Percentiles rank a stretch among this genome's conserved stretches.
phyloP scores from a whole-genome alignment of 108 stramenopile species.

The Fragilaria crotonensis region DNA sequence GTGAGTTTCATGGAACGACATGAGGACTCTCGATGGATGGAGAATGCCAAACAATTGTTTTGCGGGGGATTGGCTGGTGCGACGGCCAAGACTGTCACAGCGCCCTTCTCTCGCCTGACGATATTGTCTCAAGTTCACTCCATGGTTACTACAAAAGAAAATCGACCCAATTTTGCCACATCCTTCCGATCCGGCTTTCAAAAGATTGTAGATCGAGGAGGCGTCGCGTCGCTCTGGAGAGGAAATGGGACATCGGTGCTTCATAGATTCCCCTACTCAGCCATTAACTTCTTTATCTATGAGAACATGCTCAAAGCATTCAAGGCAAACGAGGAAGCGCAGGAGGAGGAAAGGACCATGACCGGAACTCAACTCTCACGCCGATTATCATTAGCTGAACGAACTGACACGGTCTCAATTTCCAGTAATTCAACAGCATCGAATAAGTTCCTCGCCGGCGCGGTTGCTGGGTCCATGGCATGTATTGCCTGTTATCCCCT shows the following conservation, averaged over 20 bases:
- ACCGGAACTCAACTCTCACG: slow-evolving; percentile 1
- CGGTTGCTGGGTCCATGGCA: slow-evolving; percentile 72
- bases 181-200: slow-evolving; percentile 49
- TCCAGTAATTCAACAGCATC: slow-evolving; percentile 9
- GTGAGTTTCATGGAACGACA: too few relatives aligned
- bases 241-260: slow-evolving; percentile 90
- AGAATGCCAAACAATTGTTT: slow-evolving; percentile 69
- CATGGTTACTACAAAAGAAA: slow-evolving; percentile 78
- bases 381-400: not conserved
- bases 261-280: slow-evolving; percentile 91
- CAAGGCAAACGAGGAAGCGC: slow-evolving; percentile 14
- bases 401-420: slow-evolving; percentile 18
- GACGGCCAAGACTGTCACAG: slow-evolving; percentile 89
- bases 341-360: not conserved
- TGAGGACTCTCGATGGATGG: not conserved
- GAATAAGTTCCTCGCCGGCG: slow-evolving; percentile 74
- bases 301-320: slow-evolving; percentile 74
- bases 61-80: slow-evolving; percentile 92
- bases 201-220: slow-evolving; percentile 84
- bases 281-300: slow-evolving; percentile 89
- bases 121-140: slow-evolving; percentile 91
- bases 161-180: slow-evolving; percentile 78
- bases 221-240: slow-evolving; percentile 81
- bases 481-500: slow-evolving; percentile 90
- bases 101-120: slow-evolving; percentile 83